Evolutionary conservation across 2,329 filamentous ascomycete species (phyloP).

Genomic region (Fusarium secorum): DNA sequence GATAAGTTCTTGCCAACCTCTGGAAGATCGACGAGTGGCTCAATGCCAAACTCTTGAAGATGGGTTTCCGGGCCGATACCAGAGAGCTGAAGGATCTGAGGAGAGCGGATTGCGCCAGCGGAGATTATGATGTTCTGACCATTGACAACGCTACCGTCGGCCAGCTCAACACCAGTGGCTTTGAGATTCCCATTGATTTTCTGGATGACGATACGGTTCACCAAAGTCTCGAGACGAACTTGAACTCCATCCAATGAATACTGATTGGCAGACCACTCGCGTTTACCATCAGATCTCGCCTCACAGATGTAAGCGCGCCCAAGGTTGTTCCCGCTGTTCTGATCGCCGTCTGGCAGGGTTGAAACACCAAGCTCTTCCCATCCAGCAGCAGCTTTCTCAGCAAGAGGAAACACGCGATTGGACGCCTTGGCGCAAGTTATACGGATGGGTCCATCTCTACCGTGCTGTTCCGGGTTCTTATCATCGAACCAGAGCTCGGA

Average conservation of each 20-base stretch:
- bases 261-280: slow-evolving; percentile 32
- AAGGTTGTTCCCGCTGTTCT: slow-evolving; percentile 44
- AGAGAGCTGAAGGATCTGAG: slow-evolving; percentile 57
- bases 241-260: slow-evolving; percentile 42
- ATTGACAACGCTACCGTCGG: slow-evolving; percentile 37
- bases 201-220: slow-evolving; percentile 32
- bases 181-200: not conserved
- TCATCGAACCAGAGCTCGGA: slow-evolving; percentile 46
- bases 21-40: slow-evolving; percentile 48
- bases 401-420: slow-evolving; percentile 50
- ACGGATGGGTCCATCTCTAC: slow-evolving; percentile 49
- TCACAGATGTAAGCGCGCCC: slow-evolving; percentile 46
- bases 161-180: slow-evolving; percentile 43
- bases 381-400: slow-evolving; percentile 45
- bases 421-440: slow-evolving; percentile 43
- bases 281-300: slow-evolving; percentile 37
- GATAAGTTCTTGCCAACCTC: slow-evolving; percentile 58
- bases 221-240: slow-evolving; percentile 36
- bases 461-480: slow-evolving; percentile 47
- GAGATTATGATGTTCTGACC: slow-evolving; percentile 54
- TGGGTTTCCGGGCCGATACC: slow-evolving; percentile 54
- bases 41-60: slow-evolving; percentile 52
- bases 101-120: slow-evolving; percentile 57
- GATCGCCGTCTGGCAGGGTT: slow-evolving; percentile 37
- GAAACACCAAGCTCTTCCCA: slow-evolving; percentile 53